Evolutionary conservation across 2,329 filamentous ascomycete genomes (phyloP).

Genomic region (Beauveria rudraprayagi): DNA sequence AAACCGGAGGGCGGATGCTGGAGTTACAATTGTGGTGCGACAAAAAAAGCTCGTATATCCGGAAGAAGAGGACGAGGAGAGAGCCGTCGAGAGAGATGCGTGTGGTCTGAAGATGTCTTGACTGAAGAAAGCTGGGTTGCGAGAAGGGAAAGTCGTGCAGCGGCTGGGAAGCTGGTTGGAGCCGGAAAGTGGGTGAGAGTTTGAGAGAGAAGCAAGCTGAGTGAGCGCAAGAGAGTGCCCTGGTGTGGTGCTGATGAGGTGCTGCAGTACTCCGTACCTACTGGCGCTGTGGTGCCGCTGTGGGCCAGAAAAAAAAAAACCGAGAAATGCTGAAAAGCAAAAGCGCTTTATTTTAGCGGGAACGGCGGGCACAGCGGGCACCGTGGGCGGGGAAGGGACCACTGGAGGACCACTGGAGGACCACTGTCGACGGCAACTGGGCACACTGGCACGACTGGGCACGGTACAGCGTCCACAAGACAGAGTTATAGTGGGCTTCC

Average conservation of each 20-base stretch:
- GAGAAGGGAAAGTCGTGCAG: conserved; percentile 7
- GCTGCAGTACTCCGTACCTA: too few relatives aligned
- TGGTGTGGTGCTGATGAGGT: too few relatives aligned
- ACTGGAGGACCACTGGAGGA: not conserved
- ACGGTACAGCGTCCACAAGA: not conserved
- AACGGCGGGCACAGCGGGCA: not conserved
- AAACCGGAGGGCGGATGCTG: not conserved
- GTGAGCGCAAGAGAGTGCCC: too few relatives aligned
- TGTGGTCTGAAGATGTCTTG: not conserved
- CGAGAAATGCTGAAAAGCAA: not conserved
- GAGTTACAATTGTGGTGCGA: not conserved
- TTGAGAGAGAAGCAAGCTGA: not conserved
- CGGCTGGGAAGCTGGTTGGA: not conserved
- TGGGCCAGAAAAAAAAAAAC: not conserved
- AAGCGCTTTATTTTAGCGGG: not conserved
- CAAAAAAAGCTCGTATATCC: not conserved
- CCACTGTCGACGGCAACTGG: not conserved
- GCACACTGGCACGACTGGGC: not conserved
- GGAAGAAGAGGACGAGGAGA: not conserved
- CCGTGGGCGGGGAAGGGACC: not conserved
- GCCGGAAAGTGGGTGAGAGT: not conserved
- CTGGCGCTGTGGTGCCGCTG: not conserved
- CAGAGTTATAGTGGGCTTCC: not conserved
- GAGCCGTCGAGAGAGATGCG: not conserved
- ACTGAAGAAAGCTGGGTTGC: conserved; percentile 2